phyloP scores from a whole-genome alignment of 148 eudicot species.

The Vaccinium vitisidaea region DNA sequence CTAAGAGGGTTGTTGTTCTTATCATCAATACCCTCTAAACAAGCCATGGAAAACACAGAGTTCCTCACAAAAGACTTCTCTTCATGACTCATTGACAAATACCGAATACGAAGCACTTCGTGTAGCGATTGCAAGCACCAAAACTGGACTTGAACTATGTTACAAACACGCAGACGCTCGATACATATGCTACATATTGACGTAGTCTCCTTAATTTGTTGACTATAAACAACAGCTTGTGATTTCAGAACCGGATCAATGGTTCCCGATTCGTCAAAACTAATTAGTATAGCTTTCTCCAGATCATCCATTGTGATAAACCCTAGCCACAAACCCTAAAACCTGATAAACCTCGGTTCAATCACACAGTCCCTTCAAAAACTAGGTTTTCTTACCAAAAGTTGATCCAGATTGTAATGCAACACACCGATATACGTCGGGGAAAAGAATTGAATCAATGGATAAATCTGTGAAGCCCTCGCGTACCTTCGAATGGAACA shows the following conservation, averaged over 20 bases:
- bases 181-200: conserved; percentile 72
- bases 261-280: conserved; percentile 79
- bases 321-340: conserved; percentile 19
- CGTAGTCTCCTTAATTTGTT: conserved; percentile 61
- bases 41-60: conserved; percentile 74
- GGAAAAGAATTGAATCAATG: neutral
- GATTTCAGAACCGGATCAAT: conserved; percentile 57
- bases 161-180: conserved; percentile 49
- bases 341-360: conserved; percentile 2
- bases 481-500: conserved; percentile 10
- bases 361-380: neutral
- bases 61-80: conserved; percentile 70
- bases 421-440: neutral
- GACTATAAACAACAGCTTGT: conserved; percentile 72
- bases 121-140: conserved; percentile 90
- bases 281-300: conserved; percentile 81
- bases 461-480: conserved; percentile 11
- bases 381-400: neutral
- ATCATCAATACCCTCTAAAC: conserved; percentile 50
- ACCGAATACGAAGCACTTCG: conserved; percentile 59
- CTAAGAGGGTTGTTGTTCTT: conserved; percentile 46
- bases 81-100: conserved; percentile 54
- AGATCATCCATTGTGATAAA: conserved; percentile 69
- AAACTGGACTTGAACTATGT: conserved; percentile 74
- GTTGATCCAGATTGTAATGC: neutral